Evolutionary conservation across 805 yeast species (phyloP).

Genomic region (Priceomyces carsonii): DNA sequence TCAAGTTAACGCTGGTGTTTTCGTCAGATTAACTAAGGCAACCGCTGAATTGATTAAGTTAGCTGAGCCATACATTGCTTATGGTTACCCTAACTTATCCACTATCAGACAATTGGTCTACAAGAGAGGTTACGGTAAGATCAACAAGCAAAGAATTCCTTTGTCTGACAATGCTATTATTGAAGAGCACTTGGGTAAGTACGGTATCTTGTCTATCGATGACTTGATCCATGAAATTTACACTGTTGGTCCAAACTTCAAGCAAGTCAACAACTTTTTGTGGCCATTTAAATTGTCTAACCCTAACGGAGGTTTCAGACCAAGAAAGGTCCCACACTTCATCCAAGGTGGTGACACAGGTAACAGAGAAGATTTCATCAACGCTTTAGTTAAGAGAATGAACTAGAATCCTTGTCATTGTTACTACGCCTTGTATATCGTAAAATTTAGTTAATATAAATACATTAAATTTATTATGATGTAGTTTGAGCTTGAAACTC

Average conservation of each 20-base stretch:
- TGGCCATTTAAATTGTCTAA: slow-evolving; percentile 97
- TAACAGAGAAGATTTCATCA: slow-evolving; percentile 96
- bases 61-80: slow-evolving; percentile 95
- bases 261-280: slow-evolving; percentile 97
- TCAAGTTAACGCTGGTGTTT: slow-evolving; percentile 94
- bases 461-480: not conserved
- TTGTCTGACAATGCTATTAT: slow-evolving; percentile 84
- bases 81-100: slow-evolving; percentile 94
- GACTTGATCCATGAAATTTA: slow-evolving; percentile 94
- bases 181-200: slow-evolving; percentile 87
- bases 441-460: slow-evolving; percentile 4
- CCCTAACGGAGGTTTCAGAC: slow-evolving; percentile 98
- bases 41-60: slow-evolving; percentile 88
- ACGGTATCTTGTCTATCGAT: slow-evolving; percentile 89
- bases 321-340: slow-evolving; percentile 95
- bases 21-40: slow-evolving; percentile 94
- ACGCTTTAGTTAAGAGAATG: slow-evolving; percentile 91
- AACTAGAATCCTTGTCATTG: slow-evolving; percentile 52
- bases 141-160: slow-evolving; percentile 93
- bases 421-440: slow-evolving; percentile 7
- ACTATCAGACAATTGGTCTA: slow-evolving; percentile 89
- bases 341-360: slow-evolving; percentile 98
- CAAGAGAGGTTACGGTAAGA: slow-evolving; percentile 98
- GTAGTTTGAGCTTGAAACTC: too few relatives aligned
- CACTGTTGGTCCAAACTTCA: slow-evolving; percentile 98